phyloP scores from a whole-genome alignment of 768 basidiomycete genomes.

The Clavaria fumosa region DNA sequence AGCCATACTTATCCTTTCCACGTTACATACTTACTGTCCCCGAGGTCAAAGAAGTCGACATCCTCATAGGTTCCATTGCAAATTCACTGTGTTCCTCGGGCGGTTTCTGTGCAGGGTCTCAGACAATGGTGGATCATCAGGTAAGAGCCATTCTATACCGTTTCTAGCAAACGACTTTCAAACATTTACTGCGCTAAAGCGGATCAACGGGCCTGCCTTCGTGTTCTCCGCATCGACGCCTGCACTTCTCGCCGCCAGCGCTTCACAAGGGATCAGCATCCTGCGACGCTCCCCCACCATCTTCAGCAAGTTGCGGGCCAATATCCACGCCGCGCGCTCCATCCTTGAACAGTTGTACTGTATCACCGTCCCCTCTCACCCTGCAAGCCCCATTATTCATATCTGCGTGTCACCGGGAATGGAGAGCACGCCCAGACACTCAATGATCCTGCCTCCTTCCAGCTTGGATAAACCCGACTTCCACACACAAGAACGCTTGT shows the following conservation, averaged over 20 bases:
- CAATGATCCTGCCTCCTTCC: constrained; percentile 29
- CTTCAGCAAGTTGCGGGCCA: constrained; percentile 64
- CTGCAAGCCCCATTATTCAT: constrained; percentile 79
- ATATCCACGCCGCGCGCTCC: constrained; percentile 60
- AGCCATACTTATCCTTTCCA: constrained; percentile 16
- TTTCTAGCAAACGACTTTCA: not conserved
- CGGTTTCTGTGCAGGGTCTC: constrained; percentile 90
- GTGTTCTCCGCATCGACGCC: constrained; percentile 96
- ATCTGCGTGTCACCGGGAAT: constrained; percentile 37
- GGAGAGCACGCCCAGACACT: constrained; percentile 24
- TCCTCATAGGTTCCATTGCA: constrained; percentile 84
- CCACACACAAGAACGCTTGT: constrained; percentile 61
- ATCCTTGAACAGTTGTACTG: constrained; percentile 69
- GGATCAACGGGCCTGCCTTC: constrained; percentile 89
- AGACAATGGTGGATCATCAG: constrained; percentile 76
- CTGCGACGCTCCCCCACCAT: constrained; percentile 63
- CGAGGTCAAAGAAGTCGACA: constrained; percentile 81
- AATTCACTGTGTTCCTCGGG: constrained; percentile 72
- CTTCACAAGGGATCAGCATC: constrained; percentile 72
- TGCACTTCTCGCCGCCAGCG: constrained; percentile 73
- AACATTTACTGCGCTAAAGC: constrained; percentile 26
- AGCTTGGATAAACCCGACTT: constrained; percentile 31
- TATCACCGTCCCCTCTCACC: constrained; percentile 75
- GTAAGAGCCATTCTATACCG: constrained; percentile 26
- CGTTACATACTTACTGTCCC: not conserved